Base-by-base conservation (phyloP, 2,329 filamentous ascomycete genomes). In the Myriosclerotinia scirpicola region DNA sequence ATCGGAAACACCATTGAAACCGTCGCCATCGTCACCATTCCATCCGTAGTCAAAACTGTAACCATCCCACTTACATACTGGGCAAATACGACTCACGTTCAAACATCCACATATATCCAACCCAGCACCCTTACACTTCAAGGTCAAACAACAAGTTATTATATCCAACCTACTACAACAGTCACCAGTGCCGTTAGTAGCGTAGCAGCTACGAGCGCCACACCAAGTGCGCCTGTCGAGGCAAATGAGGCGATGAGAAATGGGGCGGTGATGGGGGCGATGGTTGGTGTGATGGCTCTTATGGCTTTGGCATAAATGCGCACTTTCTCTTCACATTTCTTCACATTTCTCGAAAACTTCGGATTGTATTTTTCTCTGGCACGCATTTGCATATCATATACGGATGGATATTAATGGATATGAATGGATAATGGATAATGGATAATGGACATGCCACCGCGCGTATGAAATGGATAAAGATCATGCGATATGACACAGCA, bases 201-300 rank as follows among this genome's bases (percentile, higher is more conserved):
- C 7, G 20, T 50, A 0, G 7, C 44, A 2, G 44, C 20, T 4
- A 60, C 58, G 1, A 44, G 38, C 20, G 58, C 36, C 17, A 65
- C 67, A 11, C 64, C 70, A 1, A 69, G 71, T 36, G 71, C 73
- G 17, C 69, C 73, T n/a, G 26, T 69, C 8, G 70, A 74, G 30
- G 56, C 60, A 14, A 70, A 71, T 38, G 68, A 64, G 26, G 75
- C 73, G 34, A 66, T 67, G 2, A 71, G 65, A 9, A 73, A 75
- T 50, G 69, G 65, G 26, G 74, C 75, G 3, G 55, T 71, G 22
- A 70, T 71, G 30, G 69, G 68, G 20, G 70, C 71, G 17, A 42
- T 74, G 26, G 74, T 68, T 52, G 75, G 73, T 48, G 73, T 68
- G 17, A 70, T 76, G 67, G 75, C 70, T 53, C 40, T 76, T 40